These are phyloP conservation scores for Lonicera japonica DNA, from an alignment of 129 eudicot genomes.

Conservation along the genomic window DNA sequence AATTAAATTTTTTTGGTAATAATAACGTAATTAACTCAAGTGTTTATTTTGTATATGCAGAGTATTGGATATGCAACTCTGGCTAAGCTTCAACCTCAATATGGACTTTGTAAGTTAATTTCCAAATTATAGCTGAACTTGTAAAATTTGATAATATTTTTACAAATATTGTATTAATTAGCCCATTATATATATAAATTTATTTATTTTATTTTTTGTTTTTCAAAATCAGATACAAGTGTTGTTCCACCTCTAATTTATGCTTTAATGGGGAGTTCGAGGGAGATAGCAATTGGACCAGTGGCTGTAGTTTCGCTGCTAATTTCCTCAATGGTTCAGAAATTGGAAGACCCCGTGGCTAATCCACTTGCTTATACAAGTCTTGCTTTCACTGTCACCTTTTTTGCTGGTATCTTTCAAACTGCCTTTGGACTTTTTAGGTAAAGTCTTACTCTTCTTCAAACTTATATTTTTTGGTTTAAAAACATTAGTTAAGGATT, in stretches of 20 bases:
- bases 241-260: conserved; percentile 85
- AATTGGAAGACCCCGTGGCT: conserved; percentile 43
- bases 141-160: background rate
- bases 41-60: conserved; percentile 19
- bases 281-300: conserved; percentile 87
- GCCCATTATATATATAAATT: background rate
- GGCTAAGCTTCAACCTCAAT: conserved; percentile 77
- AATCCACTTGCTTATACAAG: conserved; percentile 52
- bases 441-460: conserved; percentile 20
- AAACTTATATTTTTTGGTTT: background rate
- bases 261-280: conserved; percentile 81
- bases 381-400: conserved; percentile 76
- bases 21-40: too few relatives aligned
- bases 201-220: too few relatives aligned
- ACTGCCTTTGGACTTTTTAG: conserved; percentile 69
- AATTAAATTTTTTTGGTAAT: background rate
- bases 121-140: background rate
- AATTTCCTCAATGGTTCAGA: conserved; percentile 52
- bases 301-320: conserved; percentile 87
- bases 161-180: background rate
- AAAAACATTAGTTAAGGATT: background rate
- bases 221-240: conserved; percentile 47
- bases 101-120: conserved; percentile 70
- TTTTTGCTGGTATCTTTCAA: conserved; percentile 70
- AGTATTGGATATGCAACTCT: conserved; percentile 80